Conservation (phyloP, 2,329 filamentous ascomycete genomes). For the Phaeophleospora eucalypticola region DNA sequence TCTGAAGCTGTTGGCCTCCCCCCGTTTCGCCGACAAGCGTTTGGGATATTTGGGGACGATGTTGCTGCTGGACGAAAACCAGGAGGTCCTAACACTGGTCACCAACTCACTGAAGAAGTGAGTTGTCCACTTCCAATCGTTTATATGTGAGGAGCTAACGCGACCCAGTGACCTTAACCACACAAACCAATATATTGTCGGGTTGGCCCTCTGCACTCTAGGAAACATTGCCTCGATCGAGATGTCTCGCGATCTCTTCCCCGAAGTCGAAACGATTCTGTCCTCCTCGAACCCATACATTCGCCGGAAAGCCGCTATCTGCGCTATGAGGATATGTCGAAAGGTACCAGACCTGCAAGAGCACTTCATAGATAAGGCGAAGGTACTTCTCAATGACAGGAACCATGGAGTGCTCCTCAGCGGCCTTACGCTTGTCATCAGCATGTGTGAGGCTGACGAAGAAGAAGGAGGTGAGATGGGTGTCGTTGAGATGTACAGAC, state of each 20-base stretch:
- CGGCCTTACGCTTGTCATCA: constrained; percentile 83
- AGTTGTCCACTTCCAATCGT: constrained; percentile 23
- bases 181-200: constrained; percentile 97
- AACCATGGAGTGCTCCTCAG: constrained; percentile 95
- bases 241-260: constrained; percentile 96
- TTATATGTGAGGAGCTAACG: constrained; percentile 14
- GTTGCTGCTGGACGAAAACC: constrained; percentile 93
- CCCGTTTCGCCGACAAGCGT: constrained; percentile 95
- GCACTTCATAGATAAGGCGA: constrained; percentile 92
- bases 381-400: constrained; percentile 79
- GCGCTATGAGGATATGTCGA: constrained; percentile 96
- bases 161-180: constrained; percentile 78
- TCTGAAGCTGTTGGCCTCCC: constrained; percentile 91
- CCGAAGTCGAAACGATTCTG: constrained; percentile 88
- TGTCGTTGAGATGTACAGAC: constrained; percentile 85
- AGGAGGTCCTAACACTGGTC: constrained; percentile 93
- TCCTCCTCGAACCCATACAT: constrained; percentile 98
- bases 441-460: constrained; percentile 92
- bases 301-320: constrained; percentile 92
- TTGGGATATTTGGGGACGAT: constrained; percentile 95
- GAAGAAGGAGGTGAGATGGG: constrained; percentile 85
- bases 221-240: constrained; percentile 97
- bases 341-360: constrained; percentile 97
- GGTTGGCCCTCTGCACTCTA: constrained; percentile 89
- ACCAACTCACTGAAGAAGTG: constrained; percentile 98